Evolutionary conservation across 2,329 filamentous ascomycete species (phyloP).

Genomic region (Westerdykella sp.): DNA sequence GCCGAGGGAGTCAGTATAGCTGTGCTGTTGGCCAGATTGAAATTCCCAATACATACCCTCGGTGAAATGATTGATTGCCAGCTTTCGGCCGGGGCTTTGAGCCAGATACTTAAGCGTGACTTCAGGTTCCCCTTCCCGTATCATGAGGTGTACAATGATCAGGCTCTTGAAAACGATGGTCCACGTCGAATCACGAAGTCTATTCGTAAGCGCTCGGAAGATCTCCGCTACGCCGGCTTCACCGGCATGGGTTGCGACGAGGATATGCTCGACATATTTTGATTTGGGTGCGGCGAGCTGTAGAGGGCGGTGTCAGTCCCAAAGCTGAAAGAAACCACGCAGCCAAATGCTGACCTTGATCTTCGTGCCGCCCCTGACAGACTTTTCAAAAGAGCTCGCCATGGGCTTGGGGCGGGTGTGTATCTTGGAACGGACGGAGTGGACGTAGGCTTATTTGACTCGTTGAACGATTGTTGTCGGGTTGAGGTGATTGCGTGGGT

Average conservation of each 20-base stretch:
- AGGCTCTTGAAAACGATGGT: constrained; percentile 98
- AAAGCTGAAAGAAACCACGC: too few species aligned
- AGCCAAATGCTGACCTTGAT: constrained; percentile 62
- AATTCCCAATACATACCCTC: constrained; percentile 59
- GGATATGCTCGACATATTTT: constrained; percentile 98
- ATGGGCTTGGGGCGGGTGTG: constrained; percentile 41
- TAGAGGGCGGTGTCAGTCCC: constrained; percentile 1
- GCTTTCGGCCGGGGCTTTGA: constrained; percentile 66
- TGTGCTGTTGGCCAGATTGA: background rate
- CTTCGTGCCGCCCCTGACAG: constrained; percentile 97
- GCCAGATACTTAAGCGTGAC: constrained; percentile 80
- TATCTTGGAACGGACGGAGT: constrained; percentile 10
- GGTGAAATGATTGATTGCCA: constrained; percentile 85
- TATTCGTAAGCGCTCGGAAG: constrained; percentile 82
- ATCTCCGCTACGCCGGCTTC: constrained; percentile 94
- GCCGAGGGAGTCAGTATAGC: background rate
- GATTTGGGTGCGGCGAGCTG: constrained; percentile 94
- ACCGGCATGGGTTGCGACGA: constrained; percentile 88
- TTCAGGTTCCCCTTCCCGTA: constrained; percentile 86
- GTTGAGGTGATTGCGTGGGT: background rate
- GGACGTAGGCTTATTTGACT: background rate
- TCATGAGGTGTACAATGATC: constrained; percentile 95
- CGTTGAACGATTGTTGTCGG: background rate
- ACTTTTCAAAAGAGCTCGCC: constrained; percentile 95
- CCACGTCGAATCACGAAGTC: constrained; percentile 94